Conservation (phyloP, 176 grass and related monocot genomes). For the Saccharum spontaneum region DNA sequence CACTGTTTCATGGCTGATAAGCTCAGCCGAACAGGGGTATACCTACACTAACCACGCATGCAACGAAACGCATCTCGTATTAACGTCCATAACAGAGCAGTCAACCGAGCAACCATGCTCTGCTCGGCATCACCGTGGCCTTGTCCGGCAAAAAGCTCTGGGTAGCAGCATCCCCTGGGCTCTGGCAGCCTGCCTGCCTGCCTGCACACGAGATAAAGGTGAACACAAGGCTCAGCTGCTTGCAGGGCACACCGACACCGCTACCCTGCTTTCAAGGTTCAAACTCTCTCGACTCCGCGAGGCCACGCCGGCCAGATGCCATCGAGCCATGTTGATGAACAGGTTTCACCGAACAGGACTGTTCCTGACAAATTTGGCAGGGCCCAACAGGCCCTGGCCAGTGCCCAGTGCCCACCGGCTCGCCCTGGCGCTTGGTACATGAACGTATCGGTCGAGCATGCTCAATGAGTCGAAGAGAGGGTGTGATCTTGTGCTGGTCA, state of each 20-base stretch:
- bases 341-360: slow-evolving; percentile 1
- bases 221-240: slow-evolving; percentile 7
- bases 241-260: slow-evolving; percentile 1
- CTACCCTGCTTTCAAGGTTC: not conserved
- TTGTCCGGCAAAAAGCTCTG: not conserved
- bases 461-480: not conserved
- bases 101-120: not conserved
- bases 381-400: not conserved
- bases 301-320: slow-evolving; percentile 31
- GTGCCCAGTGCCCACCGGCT: not conserved
- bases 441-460: not conserved
- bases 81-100: not conserved
- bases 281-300: slow-evolving; percentile 11
- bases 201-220: not conserved
- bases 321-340: slow-evolving; percentile 40
- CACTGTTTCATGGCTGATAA: no score
- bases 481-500: not conserved
- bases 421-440: not conserved
- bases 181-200: slow-evolving; percentile 6
- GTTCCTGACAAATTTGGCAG: slow-evolving; percentile 20
- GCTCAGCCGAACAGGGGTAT: no score
- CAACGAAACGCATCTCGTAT: not conserved
- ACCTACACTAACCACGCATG: not conserved
- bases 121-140: not conserved
- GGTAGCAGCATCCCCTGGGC: not conserved